Evolutionary conservation across 768 basidiomycete species (phyloP).

Genomic region (Leccinum broughii): DNA sequence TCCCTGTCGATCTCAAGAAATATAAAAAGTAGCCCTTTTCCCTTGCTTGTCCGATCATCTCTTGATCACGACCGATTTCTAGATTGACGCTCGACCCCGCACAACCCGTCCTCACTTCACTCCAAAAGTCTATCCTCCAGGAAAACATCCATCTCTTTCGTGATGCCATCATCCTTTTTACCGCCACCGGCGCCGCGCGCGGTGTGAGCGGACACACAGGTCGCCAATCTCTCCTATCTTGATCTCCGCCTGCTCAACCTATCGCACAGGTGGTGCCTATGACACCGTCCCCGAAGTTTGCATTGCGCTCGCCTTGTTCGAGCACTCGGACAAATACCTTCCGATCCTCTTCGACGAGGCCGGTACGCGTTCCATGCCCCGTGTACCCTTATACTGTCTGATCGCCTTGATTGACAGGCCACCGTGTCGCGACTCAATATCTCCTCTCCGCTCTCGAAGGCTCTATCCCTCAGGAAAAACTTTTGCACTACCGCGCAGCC

Average conservation of each 20-base stretch:
- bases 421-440: slow-evolving; percentile 90
- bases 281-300: slow-evolving; percentile 86
- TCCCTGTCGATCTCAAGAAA: slow-evolving; percentile 77
- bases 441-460: slow-evolving; percentile 79
- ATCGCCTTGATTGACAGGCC: slow-evolving; percentile 47
- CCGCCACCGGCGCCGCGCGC: slow-evolving; percentile 80
- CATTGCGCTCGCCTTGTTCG: slow-evolving; percentile 73
- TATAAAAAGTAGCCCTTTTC: slow-evolving; percentile 61
- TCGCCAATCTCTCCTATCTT: slow-evolving; percentile 19
- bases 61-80: slow-evolving; percentile 12
- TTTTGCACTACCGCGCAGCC: slow-evolving; percentile 82
- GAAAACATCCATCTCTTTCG: slow-evolving; percentile 79
- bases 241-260: background rate
- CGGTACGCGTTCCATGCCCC: slow-evolving; percentile 44
- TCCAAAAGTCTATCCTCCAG: slow-evolving; percentile 58
- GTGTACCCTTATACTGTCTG: background rate
- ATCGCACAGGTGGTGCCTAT: slow-evolving; percentile 54
- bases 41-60: background rate
- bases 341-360: slow-evolving; percentile 82
- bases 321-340: slow-evolving; percentile 57
- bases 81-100: slow-evolving; percentile 75
- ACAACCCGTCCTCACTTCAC: slow-evolving; percentile 58
- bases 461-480: slow-evolving; percentile 66
- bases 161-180: slow-evolving; percentile 85
- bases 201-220: slow-evolving; percentile 89